Base-by-base conservation (phyloP, 139 green algal species). In the Tetratostichococcus sp. region DNA sequence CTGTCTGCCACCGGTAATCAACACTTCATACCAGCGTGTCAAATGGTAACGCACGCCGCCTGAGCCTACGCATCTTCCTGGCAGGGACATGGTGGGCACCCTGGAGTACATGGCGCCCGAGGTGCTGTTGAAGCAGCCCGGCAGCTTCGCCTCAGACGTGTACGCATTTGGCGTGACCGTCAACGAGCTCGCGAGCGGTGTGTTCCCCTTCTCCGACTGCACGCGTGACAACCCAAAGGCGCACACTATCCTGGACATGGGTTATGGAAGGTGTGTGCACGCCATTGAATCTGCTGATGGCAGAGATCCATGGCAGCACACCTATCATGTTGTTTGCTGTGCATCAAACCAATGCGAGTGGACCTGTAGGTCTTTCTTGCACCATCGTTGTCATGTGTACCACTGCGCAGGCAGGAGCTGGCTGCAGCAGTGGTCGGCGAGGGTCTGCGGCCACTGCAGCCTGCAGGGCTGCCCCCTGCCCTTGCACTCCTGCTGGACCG, bases 31-130 rank as follows among this genome's bases (percentile, higher is more conserved):
- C n/a, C n/a, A n/a, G n/a, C n/a, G n/a, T n/a, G n/a, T n/a, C n/a
- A n/a, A n/a, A n/a, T n/a, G n/a, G n/a, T n/a, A n/a, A n/a, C n/a
- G n/a, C n/a, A n/a, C n/a, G n/a, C n/a, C n/a, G n/a, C n/a, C n/a
- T n/a, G n/a, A n/a, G n/a, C n/a, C n/a, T n/a, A n/a, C n/a, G n/a
- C n/a, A n/a, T n/a, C n/a, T n/a, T n/a, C n/a, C 17, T 58, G 59
- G 62, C 43, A 73, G 2, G 65, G 67, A 76, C 59, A 77, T 84
- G 79, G 83, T 89, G 30, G 93, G 93, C 39, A 97, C 93, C 11
- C 81, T 97, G 28, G 84, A 96, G 84, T 97, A 97, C 88, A 93
- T 97, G 88, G 79, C 91, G 0, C 93, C 93, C 21, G 93, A 97
- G 83, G 81, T 96, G 70, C 43, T 79, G 65, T 35, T 42, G 69